These are phyloP conservation scores for Biscogniauxia sp. DNA, from an alignment of 2,329 filamentous ascomycete genomes.

Conservation along the genomic window DNA sequence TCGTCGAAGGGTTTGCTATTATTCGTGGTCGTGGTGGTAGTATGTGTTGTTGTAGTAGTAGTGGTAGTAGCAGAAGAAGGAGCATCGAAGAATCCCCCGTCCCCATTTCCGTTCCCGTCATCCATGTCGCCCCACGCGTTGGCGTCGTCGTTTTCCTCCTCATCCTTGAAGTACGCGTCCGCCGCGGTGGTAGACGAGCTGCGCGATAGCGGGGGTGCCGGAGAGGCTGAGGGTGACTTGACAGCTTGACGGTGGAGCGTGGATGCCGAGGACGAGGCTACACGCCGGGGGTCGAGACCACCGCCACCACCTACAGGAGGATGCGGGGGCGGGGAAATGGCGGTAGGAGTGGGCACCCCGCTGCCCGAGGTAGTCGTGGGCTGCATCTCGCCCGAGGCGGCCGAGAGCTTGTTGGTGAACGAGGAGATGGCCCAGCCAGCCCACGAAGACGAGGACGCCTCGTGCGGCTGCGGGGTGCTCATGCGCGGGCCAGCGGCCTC, in stretches of 20 bases:
- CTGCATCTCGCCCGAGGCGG: slow-evolving; percentile 84
- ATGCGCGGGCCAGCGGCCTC: slow-evolving; percentile 63
- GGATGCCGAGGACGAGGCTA: slow-evolving; percentile 51
- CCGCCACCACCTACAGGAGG: slow-evolving; percentile 34
- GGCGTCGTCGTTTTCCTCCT: slow-evolving; percentile 56
- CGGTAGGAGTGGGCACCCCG: slow-evolving; percentile 36
- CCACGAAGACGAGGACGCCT: slow-evolving; percentile 68
- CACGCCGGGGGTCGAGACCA: background rate
- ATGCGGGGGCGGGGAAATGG: slow-evolving; percentile 40
- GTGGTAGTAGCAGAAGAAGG: slow-evolving; percentile 6
- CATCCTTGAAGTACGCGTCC: slow-evolving; percentile 38
- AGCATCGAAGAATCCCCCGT: slow-evolving; percentile 45
- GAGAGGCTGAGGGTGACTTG: slow-evolving; percentile 45
- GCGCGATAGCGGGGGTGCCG: slow-evolving; percentile 40
- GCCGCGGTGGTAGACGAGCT: slow-evolving; percentile 46
- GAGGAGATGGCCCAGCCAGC: slow-evolving; percentile 98
- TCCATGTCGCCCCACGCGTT: slow-evolving; percentile 75
- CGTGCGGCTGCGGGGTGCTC: slow-evolving; percentile 67
- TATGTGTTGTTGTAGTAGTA: background rate
- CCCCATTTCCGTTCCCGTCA: slow-evolving; percentile 52
- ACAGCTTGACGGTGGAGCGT: slow-evolving; percentile 60
- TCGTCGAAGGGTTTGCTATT: slow-evolving; percentile 66
- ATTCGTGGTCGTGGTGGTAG: slow-evolving; percentile 25
- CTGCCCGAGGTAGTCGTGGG: slow-evolving; percentile 48
- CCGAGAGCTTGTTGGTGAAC: slow-evolving; percentile 89